Evolutionary conservation across 306 rosid species (phyloP), one percentile per base, ranked within the genome.

Genomic region (Lablab purpureus): DNA sequence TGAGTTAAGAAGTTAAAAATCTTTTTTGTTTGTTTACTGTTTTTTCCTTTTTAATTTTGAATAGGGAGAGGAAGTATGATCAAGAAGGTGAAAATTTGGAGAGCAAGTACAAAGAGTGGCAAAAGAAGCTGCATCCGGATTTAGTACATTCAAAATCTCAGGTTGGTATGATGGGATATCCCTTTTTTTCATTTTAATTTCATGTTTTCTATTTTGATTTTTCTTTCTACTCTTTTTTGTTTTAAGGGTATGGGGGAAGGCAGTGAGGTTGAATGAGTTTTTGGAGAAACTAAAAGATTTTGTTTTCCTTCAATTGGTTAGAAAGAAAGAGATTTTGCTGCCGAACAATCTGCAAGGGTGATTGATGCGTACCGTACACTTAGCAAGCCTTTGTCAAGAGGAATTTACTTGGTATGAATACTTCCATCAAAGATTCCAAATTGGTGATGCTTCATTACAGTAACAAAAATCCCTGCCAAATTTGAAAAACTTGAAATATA

Each of bases 111-210:
- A 95, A 95, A 74, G 89, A 88, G 3, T 95, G 99, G 99, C 99
- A 95, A 86, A 95, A 93, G 85, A 90, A 93, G 71, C 76, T 95
- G 83, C 99, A 95, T 84, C 99, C 99, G 59, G 99, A 95, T 89
- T 82, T 95, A 69, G 99, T 95, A 76, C 98, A 93, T 89, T 90
- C 98, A 19, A 95, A 91, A 85, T 93, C 99, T 14, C 83, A 90
- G 94, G 99, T 95, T 51, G 52, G 85, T 78, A 71, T 62, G 11
- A 52, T 10, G 81, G 34, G 51, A 55, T 67, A 34, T 66, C 82
- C 56, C 67, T 73, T 41, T 56, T 67, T 28, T 71, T 41, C 10
- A 21, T 45, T 15, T 81, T 23, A 28, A 62, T 52, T 50, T 50
- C 13, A 22, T 22, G 1, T 60, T 1, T 63, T 74, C 37, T 72